phyloP scores from a whole-genome alignment of 345 rosid genomes.

The Garcia nutans region DNA sequence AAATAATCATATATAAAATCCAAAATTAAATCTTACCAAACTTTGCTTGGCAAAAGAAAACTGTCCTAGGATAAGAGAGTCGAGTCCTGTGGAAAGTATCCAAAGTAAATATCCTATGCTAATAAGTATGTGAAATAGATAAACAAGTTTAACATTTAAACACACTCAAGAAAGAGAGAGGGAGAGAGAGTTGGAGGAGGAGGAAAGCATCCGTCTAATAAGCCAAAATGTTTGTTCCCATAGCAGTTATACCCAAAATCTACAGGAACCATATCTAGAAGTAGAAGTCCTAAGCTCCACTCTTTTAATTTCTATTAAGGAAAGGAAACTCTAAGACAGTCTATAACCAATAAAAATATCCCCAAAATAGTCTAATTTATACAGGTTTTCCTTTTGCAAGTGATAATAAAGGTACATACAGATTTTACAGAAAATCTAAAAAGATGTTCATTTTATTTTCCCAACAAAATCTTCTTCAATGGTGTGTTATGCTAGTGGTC shows the following conservation, averaged over 20 bases:
- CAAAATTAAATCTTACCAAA: not conserved
- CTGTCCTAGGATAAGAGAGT: not conserved
- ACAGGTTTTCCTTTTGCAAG: not conserved
- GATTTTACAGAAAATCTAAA: not conserved
- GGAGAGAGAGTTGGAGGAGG: not conserved
- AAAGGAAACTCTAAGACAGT: not conserved
- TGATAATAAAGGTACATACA: not conserved
- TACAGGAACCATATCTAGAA: not conserved
- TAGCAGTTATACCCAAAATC: not conserved
- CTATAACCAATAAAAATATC: not conserved
- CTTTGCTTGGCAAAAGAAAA: constrained; percentile 7
- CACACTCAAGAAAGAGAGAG: not conserved
- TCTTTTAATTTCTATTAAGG: not conserved
- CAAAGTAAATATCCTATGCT: constrained; percentile 1
- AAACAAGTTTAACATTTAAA: not conserved
- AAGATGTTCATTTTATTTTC: not conserved
- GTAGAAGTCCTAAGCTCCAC: not conserved
- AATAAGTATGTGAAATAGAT: not conserved
- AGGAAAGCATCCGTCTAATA: not conserved
- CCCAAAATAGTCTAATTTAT: not conserved
- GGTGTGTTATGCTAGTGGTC: not conserved
- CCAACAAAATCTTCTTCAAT: not conserved
- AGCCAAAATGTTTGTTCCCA: not conserved
- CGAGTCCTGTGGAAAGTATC: constrained; percentile 10
- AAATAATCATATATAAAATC: not conserved